Evolutionary conservation across 331 rosid species (phyloP), one percentile per base, ranked within the genome.

Genomic region (Acacia pycnantha): DNA sequence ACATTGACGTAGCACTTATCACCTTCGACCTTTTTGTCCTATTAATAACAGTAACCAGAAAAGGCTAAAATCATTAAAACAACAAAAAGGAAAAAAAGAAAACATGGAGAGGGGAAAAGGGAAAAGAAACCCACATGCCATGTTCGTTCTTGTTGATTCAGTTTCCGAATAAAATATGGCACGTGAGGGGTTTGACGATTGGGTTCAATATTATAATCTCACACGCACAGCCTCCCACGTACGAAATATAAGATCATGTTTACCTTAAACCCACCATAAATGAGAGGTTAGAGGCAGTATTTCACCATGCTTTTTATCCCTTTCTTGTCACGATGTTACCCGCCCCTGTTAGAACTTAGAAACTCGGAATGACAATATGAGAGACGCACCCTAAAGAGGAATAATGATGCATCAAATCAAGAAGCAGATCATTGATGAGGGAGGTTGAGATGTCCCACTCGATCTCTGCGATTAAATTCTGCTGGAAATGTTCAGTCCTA

Each of bases 401-500:
- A 64, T 80, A 90, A 65, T 43, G 47, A 16, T 41, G 71, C 73
- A 84, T 78, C 33, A 88, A 82, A 72, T 93, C 98, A 84, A 82
- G 72, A 69, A 92, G 82, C 69, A 94, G 78, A 37, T 94, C 95
- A 53, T 87, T 82, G 12, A 94, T 69, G 85, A 94, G 85, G 50
- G 74, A 89, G 27, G 75, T 80, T 26, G 87, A 70, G 18, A 91
- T 76, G 73, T 65, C 79, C 73, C 81, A 59, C 81, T 90, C 97
- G 74, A 92, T 73, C 76, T 89, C 90, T 27, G 83, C 19, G 51
- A 91, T 35, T 26, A 59, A 59, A 59, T 24, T 90, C 68, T 90
- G 90, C 48, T 89, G 90, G 62, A 69, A 89, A 41, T 85, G 90
- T 83, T 92, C 94, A 53, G 66, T 64, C 65, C 84, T 83, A 53